These are phyloP conservation scores for Cryphonectria japonica DNA, from an alignment of 2,329 filamentous ascomycete genomes.

Conservation along the genomic window DNA sequence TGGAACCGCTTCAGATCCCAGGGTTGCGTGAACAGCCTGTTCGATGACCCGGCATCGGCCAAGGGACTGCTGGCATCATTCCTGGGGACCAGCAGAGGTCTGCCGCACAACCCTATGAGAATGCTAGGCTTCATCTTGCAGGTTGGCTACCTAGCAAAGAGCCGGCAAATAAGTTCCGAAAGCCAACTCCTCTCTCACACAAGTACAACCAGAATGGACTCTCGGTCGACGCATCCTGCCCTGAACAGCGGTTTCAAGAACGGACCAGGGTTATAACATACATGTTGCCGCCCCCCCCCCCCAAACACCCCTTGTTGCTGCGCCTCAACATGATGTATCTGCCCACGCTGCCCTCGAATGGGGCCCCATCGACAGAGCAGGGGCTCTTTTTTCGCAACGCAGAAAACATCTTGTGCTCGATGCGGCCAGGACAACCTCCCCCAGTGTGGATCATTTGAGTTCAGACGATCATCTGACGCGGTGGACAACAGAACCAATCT, in stretches of 20 bases:
- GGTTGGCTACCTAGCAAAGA: background rate
- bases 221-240: conserved; percentile 16
- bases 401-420: conserved; percentile 29
- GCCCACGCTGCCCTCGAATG: conserved; percentile 20
- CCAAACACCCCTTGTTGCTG: conserved; percentile 30
- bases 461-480: conserved; percentile 47
- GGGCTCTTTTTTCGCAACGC: conserved; percentile 2
- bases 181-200: background rate
- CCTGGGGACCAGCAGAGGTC: background rate
- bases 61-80: background rate
- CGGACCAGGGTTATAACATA: conserved; percentile 47
- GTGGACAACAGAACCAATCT: conserved; percentile 44
- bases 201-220: background rate
- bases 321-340: conserved; percentile 34
- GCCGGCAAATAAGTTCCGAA: background rate
- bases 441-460: conserved; percentile 45
- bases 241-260: conserved; percentile 44
- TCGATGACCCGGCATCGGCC: background rate
- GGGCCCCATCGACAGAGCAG: conserved; percentile 17
- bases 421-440: conserved; percentile 37
- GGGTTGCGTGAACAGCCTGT: background rate
- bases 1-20: background rate
- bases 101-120: background rate
- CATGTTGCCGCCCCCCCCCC: conserved; percentile 39
- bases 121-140: background rate